These are phyloP conservation scores for Fraxinus excelsior DNA, from an alignment of 257 asterid genomes.

Conservation along the genomic window DNA sequence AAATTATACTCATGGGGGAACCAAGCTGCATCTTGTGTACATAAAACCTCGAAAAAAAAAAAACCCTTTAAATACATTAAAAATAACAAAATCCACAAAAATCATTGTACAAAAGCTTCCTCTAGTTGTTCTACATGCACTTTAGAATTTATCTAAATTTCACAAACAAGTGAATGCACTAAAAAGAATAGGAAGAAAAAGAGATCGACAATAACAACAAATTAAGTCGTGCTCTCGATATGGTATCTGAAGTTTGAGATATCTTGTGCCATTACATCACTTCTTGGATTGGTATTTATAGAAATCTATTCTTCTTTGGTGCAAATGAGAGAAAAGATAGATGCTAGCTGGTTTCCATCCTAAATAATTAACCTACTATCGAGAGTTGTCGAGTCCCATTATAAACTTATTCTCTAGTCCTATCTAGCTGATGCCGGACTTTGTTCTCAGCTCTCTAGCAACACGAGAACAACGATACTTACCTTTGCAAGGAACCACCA, in stretches of 20 bases:
- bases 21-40: not conserved
- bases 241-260: too few relatives aligned
- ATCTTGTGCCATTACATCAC: too few relatives aligned
- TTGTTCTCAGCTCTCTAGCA: not conserved
- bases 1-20: not conserved
- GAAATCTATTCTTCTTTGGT: not conserved
- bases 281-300: too few relatives aligned
- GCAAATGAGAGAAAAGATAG: not conserved
- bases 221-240: too few relatives aligned
- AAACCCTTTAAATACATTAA: too few relatives aligned
- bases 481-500: constrained; percentile 5
- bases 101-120: too few relatives aligned
- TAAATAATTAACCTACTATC: not conserved
- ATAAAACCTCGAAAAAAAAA: not conserved
- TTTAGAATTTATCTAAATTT: too few relatives aligned
- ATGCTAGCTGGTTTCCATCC: not conserved
- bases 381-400: not conserved
- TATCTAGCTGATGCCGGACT: not conserved
- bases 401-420: not conserved
- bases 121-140: too few relatives aligned
- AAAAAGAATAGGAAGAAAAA: too few relatives aligned
- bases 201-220: too few relatives aligned
- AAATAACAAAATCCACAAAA: too few relatives aligned
- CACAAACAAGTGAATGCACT: too few relatives aligned
- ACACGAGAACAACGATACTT: not conserved